These are phyloP conservation scores for Penicillium oxalicum DNA, from an alignment of 2,329 filamentous ascomycete species.

Conservation along the genomic window DNA sequence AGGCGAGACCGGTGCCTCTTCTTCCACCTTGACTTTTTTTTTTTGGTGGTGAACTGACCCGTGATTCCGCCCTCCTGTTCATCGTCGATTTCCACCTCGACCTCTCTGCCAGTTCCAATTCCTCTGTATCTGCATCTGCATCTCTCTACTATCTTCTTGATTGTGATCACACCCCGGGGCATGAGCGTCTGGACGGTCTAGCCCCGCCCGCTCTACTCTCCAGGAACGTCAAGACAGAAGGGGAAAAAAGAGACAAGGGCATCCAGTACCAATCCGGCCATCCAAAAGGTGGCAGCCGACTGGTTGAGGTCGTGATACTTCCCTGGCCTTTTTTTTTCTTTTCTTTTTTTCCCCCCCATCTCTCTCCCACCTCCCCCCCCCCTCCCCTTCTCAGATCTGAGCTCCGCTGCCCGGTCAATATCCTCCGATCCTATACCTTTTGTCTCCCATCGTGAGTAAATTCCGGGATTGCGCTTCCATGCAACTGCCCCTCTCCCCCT, in stretches of 20 bases:
- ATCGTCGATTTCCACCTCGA: too few species aligned
- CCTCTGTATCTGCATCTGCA: too few species aligned
- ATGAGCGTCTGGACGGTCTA: constrained; percentile 31
- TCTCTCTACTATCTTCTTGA: constrained; percentile 3
- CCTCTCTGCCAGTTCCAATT: too few species aligned
- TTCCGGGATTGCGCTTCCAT: neutral
- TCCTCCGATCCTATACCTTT: neutral
- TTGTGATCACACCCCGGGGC: constrained; percentile 14
- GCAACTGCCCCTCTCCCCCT: neutral
- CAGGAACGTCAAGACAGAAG: constrained; percentile 3
- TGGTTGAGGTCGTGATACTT: too few species aligned
- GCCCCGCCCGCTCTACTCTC: constrained; percentile 20
- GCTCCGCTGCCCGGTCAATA: too few species aligned
- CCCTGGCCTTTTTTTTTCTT: neutral
- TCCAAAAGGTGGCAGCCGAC: neutral
- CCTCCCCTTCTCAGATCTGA: too few species aligned
- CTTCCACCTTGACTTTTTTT: too few species aligned
- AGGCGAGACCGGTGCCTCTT: too few species aligned
- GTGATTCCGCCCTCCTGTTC: too few species aligned
- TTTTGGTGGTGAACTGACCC: too few species aligned
- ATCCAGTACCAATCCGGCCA: neutral
- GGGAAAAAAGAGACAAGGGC: neutral
- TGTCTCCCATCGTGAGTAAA: constrained; percentile 6
- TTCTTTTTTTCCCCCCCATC: neutral
- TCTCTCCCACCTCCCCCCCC: too few species aligned